Percentiles rank a stretch among this genome's conserved stretches.
phyloP scores from a whole-genome alignment of 1,139 yeast genomes.

The Pichia sp. region DNA sequence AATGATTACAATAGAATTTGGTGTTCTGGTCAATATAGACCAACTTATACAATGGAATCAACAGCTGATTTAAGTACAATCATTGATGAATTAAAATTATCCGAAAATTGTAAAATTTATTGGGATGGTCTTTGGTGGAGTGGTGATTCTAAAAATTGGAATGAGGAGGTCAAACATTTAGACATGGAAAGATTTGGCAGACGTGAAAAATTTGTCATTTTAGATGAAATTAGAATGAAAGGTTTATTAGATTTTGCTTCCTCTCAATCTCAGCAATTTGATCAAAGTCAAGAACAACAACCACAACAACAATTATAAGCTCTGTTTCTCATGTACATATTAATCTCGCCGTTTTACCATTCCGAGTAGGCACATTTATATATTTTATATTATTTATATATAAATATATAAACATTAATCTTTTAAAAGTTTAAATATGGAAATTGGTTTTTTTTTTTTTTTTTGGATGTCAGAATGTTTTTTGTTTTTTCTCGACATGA shows the following conservation, averaged over 20 bases:
- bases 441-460: no score
- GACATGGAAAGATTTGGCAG: constrained; percentile 54
- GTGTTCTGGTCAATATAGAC: constrained; percentile 83
- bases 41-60: constrained; percentile 86
- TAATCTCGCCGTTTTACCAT: neutral
- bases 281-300: neutral
- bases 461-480: no score
- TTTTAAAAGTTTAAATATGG: no score
- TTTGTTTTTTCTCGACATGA: no score
- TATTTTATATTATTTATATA: no score
- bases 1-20: constrained; percentile 76
- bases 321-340: constrained; percentile 1
- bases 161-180: constrained; percentile 49
- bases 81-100: constrained; percentile 52
- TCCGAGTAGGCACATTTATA: no score
- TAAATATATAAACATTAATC: no score
- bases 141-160: constrained; percentile 70
- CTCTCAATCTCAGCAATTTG: neutral
- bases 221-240: constrained; percentile 48
- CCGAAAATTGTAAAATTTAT: constrained; percentile 41
- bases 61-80: constrained; percentile 79
- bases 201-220: constrained; percentile 56
- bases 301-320: neutral
- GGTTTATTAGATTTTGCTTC: constrained; percentile 27
- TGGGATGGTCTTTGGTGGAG: constrained; percentile 89